Percentiles rank a stretch among this genome's conserved stretches.
These are phyloP conservation scores for Viola pubescens DNA, from an alignment of 441 rosid species.

Conservation along the genomic window DNA sequence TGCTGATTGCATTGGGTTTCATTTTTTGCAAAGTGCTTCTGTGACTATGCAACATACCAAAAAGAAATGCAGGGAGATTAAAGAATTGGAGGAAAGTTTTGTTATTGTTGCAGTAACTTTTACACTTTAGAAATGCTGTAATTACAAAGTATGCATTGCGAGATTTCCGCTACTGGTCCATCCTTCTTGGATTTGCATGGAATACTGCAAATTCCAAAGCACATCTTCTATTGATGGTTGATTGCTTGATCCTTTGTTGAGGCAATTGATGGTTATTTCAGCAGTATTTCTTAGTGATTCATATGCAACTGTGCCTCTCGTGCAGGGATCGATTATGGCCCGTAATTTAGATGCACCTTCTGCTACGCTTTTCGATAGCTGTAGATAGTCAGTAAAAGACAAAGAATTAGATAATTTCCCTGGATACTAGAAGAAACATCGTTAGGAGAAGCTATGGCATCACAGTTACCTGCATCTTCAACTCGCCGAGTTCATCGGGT, in stretches of 20 bases:
- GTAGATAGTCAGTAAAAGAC: slow-evolving; percentile 4
- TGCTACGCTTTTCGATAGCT: slow-evolving; percentile 53
- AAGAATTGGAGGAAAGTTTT: too few relatives aligned
- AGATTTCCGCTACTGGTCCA: slow-evolving; percentile 73
- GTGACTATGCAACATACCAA: too few relatives aligned
- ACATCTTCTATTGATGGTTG: slow-evolving; percentile 74
- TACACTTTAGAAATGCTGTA: too few relatives aligned
- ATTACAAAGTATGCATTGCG: slow-evolving; percentile 18
- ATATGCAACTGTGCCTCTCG: slow-evolving; percentile 59
- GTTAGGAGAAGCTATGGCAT: background rate
- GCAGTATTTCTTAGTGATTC: slow-evolving; percentile 65
- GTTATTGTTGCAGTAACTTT: too few relatives aligned
- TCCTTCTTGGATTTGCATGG: slow-evolving; percentile 71
- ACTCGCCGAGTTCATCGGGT: slow-evolving; percentile 41
- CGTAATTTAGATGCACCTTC: slow-evolving; percentile 49
- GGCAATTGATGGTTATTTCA: slow-evolving; percentile 64
- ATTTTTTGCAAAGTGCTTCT: too few relatives aligned
- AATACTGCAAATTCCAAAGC: slow-evolving; percentile 75
- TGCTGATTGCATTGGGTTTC: too few relatives aligned
- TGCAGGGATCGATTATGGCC: slow-evolving; percentile 43
- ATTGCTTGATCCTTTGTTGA: slow-evolving; percentile 36
- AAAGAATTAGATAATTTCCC: background rate
- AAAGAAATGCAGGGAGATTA: too few relatives aligned
- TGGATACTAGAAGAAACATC: too few relatives aligned
- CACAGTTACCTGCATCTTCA: slow-evolving; percentile 42